Evolutionary conservation across 768 basidiomycete species (phyloP).

Genomic region (Boletus rex-veris): DNA sequence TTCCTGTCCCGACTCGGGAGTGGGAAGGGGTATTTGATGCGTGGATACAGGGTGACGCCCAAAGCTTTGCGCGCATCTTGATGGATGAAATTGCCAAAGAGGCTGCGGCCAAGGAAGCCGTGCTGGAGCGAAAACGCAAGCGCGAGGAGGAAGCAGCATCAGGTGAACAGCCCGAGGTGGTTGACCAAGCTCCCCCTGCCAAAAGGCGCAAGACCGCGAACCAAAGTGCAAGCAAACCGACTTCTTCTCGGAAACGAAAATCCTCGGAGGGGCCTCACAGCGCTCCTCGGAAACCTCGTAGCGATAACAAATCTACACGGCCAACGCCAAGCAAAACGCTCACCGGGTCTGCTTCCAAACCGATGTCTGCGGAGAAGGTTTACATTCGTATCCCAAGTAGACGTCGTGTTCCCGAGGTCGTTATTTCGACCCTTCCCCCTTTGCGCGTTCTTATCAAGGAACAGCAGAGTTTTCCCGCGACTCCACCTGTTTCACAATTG

Average conservation of each 20-base stretch:
- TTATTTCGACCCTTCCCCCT: slow-evolving; percentile 14
- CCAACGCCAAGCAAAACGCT: slow-evolving; percentile 16
- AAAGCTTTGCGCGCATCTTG: slow-evolving; percentile 65
- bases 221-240: slow-evolving; percentile 9
- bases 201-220: slow-evolving; percentile 25
- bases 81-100: slow-evolving; percentile 57
- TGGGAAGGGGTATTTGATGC: slow-evolving; percentile 91
- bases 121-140: slow-evolving; percentile 52
- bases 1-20: slow-evolving; percentile 78
- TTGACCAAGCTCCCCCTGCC: slow-evolving; percentile 15
- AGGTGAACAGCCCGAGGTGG: slow-evolving; percentile 11
- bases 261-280: slow-evolving; percentile 20
- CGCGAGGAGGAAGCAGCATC: slow-evolving; percentile 46
- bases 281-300: slow-evolving; percentile 33
- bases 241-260: slow-evolving; percentile 22
- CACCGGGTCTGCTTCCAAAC: slow-evolving; percentile 16
- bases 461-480: slow-evolving; percentile 11
- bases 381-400: slow-evolving; percentile 23
- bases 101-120: slow-evolving; percentile 49
- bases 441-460: slow-evolving; percentile 12
- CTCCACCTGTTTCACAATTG: slow-evolving; percentile 21
- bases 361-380: slow-evolving; percentile 23
- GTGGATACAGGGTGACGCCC: slow-evolving; percentile 88
- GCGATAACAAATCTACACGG: slow-evolving; percentile 11
- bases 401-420: slow-evolving; percentile 18